Base-by-base conservation (phyloP, 2,329 filamentous ascomycete genomes). In the Colletotrichum magnum region DNA sequence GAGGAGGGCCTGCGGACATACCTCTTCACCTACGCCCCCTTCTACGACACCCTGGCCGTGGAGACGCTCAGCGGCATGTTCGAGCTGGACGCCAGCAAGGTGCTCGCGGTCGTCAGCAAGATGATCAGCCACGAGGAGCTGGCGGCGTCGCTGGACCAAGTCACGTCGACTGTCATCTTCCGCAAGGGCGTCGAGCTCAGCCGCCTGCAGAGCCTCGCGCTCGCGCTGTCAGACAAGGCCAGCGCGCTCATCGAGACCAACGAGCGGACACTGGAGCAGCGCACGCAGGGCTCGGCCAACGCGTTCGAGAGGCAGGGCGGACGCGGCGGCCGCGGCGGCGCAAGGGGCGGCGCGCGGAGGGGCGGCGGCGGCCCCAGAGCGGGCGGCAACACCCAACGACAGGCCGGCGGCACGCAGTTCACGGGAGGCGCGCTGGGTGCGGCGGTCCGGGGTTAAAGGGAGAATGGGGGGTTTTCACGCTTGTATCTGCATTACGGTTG, bases 41-140 rank as follows among this genome's bases (percentile, higher is more conserved):
- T 97, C 88, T 99, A 99, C 86, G 96, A 99, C 84, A 98, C 96
- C 24, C 90, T 99, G 69, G 92, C 94, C 70, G 88, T 98, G 75
- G 87, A 89, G 74, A 97, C 95, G 26, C 88, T 99, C 70, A 92
- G 94, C 72, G 87, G 86, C 74, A 99, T 99, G 96, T 99, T 99
- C 81, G 96, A 99, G 83, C 91, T 99, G 26, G 89, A 95, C 66
- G 86, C 92, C 75, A 90, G 92, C 84, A 98, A 98, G 88, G 95
- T 98, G 59, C 87, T 93, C n/a, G 94, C 96, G 43, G 91, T 99
- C 64, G 91, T 99, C 77, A 97, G 94, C 88, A 97, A 97, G 87
- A 99, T 99, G 96, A 98, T 99, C 82, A 97, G 94, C 77, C 96
- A 99, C 86, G 96, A 99, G 84, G 96, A 99, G 83, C 91, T 99